Evolutionary conservation across 2,329 filamentous ascomycete genomes (phyloP).

Genomic region (Dryadomyces quercus-mongolicae): DNA sequence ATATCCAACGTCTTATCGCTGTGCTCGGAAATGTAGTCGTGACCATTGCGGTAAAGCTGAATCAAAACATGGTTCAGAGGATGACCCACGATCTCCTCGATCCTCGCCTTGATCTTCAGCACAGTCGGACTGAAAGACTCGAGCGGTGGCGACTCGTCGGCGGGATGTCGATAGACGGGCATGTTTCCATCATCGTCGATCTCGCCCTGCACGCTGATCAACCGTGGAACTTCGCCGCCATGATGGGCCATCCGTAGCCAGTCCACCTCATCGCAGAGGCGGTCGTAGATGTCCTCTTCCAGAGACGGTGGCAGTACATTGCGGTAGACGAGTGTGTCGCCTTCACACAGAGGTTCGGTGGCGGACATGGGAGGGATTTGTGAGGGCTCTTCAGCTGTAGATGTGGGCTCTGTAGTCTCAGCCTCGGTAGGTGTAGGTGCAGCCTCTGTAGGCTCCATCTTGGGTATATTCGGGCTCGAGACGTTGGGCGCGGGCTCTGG

Average conservation of each 20-base stretch:
- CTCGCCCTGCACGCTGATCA: slow-evolving; percentile 79
- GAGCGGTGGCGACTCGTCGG: slow-evolving; percentile 74
- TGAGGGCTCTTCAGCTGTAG: not conserved
- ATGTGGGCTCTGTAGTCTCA: not conserved
- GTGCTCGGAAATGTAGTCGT: slow-evolving; percentile 91
- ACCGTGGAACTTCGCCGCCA: slow-evolving; percentile 78
- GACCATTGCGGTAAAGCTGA: slow-evolving; percentile 79
- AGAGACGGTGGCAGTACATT: slow-evolving; percentile 51
- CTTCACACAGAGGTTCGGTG: slow-evolving; percentile 55
- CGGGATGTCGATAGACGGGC: slow-evolving; percentile 89
- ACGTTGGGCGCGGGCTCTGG: not conserved
- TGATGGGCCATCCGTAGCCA: slow-evolving; percentile 94
- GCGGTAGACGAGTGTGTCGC: slow-evolving; percentile 65
- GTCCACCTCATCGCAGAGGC: slow-evolving; percentile 59
- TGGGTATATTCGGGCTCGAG: not conserved
- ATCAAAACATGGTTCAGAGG: slow-evolving; percentile 84
- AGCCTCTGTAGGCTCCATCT: not conserved
- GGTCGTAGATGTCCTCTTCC: slow-evolving; percentile 51
- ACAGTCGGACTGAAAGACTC: slow-evolving; percentile 66
- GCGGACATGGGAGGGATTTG: slow-evolving; percentile 3
- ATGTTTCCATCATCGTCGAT: slow-evolving; percentile 57
- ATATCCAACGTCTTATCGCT: slow-evolving; percentile 96
- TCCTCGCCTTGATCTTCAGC: slow-evolving; percentile 49
- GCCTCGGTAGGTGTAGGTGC: not conserved
- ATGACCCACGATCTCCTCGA: slow-evolving; percentile 66